phyloP scores from a whole-genome alignment of 441 rosid genomes.

The Arabidopsis lyrata region DNA sequence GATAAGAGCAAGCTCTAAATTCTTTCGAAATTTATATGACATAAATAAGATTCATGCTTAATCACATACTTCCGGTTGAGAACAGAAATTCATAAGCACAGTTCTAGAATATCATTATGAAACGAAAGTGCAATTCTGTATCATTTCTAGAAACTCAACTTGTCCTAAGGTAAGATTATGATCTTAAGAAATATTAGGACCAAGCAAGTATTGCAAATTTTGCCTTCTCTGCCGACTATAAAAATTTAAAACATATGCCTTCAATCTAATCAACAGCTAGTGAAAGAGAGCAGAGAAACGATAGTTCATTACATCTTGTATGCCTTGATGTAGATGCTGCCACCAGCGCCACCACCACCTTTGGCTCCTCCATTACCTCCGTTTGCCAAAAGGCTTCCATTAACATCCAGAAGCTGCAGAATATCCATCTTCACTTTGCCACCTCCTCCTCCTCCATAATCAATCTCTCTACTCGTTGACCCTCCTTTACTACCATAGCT shows the following conservation, averaged over 20 bases:
- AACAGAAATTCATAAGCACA: slow-evolving; percentile 28
- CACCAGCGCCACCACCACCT: slow-evolving; percentile 99
- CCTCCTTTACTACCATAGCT: slow-evolving; percentile 94
- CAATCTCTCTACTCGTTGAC: slow-evolving; percentile 78
- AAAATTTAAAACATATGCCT: slow-evolving; percentile 2
- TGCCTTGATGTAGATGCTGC: slow-evolving; percentile 77
- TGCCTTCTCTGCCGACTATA: slow-evolving; percentile 17
- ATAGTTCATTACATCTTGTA: slow-evolving; percentile 73
- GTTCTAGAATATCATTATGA: slow-evolving; percentile 15
- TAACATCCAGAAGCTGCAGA: slow-evolving; percentile 56
- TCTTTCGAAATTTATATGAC: neutral
- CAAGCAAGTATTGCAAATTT: slow-evolving; percentile 30
- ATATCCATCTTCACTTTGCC: slow-evolving; percentile 72
- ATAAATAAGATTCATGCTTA: neutral
- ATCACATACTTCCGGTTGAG: slow-evolving; percentile 5
- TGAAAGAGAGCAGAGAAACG: slow-evolving; percentile 31
- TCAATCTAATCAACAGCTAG: slow-evolving; percentile 27
- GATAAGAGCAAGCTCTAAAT: slow-evolving; percentile 8
- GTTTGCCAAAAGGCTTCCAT: slow-evolving; percentile 81
- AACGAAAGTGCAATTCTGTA: slow-evolving; percentile 10
- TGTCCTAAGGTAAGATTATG: slow-evolving; percentile 11
- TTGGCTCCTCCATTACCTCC: slow-evolving; percentile 88
- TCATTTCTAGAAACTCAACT: slow-evolving; percentile 17
- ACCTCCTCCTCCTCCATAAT: slow-evolving; percentile 96
- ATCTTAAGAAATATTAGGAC: slow-evolving; percentile 27